A percentile compares a stretch with the other conserved stretches of the same genome.
Evolutionary conservation across 495 filamentous ascomycete genomes (phyloP).

Genomic region (Hypomontagnella monticulosa): DNA sequence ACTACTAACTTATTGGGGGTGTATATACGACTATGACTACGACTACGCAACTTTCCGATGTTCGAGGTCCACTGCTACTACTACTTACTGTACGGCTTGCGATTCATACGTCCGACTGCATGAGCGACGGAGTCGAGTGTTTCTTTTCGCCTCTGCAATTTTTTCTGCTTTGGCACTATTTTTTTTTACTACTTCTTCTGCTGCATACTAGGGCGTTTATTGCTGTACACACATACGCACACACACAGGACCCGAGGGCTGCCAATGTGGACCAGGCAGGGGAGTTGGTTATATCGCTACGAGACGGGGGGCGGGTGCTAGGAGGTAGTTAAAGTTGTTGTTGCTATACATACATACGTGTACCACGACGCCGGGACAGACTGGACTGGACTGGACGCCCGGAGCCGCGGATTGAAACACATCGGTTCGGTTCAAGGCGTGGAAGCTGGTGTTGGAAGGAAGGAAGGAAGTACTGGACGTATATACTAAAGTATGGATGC

Average conservation of each 20-base stretch:
- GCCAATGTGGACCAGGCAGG: neutral
- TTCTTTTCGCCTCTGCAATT: slow-evolving; percentile 16
- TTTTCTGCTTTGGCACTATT: neutral
- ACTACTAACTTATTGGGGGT: slow-evolving; percentile 8
- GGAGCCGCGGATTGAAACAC: no score
- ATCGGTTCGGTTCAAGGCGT: no score
- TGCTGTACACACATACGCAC: slow-evolving; percentile 9
- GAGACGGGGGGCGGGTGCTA: neutral
- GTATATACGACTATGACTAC: slow-evolving; percentile 29
- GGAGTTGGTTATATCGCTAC: neutral
- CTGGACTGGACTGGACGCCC: no score
- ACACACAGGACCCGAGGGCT: neutral
- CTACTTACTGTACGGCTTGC: slow-evolving; percentile 23
- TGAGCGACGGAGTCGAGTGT: slow-evolving; percentile 42
- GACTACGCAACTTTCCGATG: slow-evolving; percentile 6
- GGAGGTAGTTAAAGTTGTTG: no score
- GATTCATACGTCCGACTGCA: slow-evolving; percentile 41
- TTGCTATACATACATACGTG: no score
- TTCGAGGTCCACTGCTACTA: slow-evolving; percentile 7
- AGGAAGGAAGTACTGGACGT: no score
- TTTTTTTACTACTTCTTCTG: slow-evolving; percentile 3
- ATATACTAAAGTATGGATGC: no score
- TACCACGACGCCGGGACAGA: no score
- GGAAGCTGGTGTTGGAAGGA: no score
- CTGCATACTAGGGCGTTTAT: slow-evolving; percentile 26